A percentile compares a stretch with the other conserved stretches of the same genome.
phyloP scores from a whole-genome alignment of 192 early-diverging fungal species.

The Ambispora gerdemannii region DNA sequence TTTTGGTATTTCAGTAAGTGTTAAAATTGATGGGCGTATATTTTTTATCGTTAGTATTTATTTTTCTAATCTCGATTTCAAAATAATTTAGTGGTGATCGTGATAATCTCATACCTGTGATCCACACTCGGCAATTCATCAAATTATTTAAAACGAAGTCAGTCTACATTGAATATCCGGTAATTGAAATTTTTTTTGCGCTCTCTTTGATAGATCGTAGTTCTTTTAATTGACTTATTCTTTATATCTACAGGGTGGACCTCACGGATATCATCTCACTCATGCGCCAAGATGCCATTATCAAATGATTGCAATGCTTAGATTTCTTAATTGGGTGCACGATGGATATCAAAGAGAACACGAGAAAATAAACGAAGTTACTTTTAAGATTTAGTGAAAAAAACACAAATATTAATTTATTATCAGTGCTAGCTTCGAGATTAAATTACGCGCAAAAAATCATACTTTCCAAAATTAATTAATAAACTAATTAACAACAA shows the following conservation, averaged over 20 bases:
- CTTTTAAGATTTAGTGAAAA: too few species aligned
- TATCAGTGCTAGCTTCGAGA: too few species aligned
- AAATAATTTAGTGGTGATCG: constrained; percentile 39
- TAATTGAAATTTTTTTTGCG: not conserved
- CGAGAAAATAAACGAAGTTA: too few species aligned
- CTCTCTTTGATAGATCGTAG: not conserved
- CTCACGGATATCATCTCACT: constrained; percentile 39
- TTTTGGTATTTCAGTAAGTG: constrained; percentile 42
- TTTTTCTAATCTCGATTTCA: not conserved
- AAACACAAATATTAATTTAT: too few species aligned
- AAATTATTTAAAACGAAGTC: constrained; percentile 26
- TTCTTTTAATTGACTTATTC: not conserved
- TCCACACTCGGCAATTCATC: constrained; percentile 35
- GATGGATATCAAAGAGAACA: too few species aligned
- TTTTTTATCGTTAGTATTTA: not conserved
- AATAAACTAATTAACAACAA: too few species aligned
- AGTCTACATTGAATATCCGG: not conserved
- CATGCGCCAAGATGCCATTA: constrained; percentile 40
- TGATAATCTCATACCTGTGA: constrained; percentile 34
- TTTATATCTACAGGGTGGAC: constrained; percentile 30
- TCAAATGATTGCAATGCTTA: constrained; percentile 28
- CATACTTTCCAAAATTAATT: too few species aligned
- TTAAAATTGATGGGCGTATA: not conserved
- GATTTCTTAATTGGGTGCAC: constrained; percentile 15
- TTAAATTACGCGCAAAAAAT: too few species aligned